Conservation (phyloP, 345 rosid genomes). For the Zanthoxylum bungeanum region DNA sequence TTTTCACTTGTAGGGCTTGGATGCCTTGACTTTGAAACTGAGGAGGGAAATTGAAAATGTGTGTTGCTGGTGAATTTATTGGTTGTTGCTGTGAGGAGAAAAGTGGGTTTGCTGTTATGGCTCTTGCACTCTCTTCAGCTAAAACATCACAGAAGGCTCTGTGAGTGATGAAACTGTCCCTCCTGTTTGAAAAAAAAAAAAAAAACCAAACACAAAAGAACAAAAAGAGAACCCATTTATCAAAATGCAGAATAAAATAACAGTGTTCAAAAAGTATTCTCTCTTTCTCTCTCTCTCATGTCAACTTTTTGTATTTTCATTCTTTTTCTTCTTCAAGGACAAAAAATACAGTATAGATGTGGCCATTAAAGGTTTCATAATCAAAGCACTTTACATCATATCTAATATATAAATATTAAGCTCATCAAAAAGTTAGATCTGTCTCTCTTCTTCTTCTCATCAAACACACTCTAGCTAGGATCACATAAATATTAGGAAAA, state of each 20-base stretch:
- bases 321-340: slow-evolving; percentile 23
- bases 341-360: slow-evolving; percentile 19
- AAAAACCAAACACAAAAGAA: slow-evolving; percentile 27
- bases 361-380: slow-evolving; percentile 21
- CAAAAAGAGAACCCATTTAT: slow-evolving; percentile 34
- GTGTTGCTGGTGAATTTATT: slow-evolving; percentile 16
- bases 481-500: neutral
- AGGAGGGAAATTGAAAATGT: slow-evolving; percentile 19
- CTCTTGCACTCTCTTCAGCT: slow-evolving; percentile 43
- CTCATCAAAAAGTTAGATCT: neutral
- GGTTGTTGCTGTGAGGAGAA: slow-evolving; percentile 20
- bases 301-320: slow-evolving; percentile 30
- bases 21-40: slow-evolving; percentile 15
- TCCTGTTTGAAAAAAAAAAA: slow-evolving; percentile 40
- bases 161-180: slow-evolving; percentile 70
- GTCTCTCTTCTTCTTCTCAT: neutral
- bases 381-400: slow-evolving; percentile 7
- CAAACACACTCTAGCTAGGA: neutral
- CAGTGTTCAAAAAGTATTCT: slow-evolving; percentile 1
- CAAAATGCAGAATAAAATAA: slow-evolving; percentile 13
- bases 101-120: slow-evolving; percentile 24
- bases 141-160: slow-evolving; percentile 64
- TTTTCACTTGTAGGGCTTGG: slow-evolving; percentile 29
- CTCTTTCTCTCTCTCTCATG: slow-evolving; percentile 4
- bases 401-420: slow-evolving; percentile 1